A percentile compares a stretch with the other conserved stretches of the same genome.
phyloP scores from a whole-genome alignment of 495 filamentous ascomycete genomes.

The Aspergillus heteromorphus region DNA sequence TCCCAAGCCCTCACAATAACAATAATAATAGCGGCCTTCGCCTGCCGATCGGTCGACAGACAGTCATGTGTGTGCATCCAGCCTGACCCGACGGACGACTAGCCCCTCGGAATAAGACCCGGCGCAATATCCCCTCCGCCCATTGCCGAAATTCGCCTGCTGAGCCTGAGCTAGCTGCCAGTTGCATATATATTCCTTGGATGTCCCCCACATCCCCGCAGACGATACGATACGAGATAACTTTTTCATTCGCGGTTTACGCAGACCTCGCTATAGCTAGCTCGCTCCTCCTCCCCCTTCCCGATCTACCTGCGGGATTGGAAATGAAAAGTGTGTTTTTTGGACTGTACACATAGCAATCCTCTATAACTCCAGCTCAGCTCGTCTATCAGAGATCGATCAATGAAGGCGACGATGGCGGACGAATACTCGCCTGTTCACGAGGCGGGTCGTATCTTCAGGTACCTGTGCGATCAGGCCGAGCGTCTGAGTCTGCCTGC shows the following conservation, averaged over 20 bases:
- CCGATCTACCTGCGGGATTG: too few relatives aligned
- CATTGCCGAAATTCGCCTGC: background rate
- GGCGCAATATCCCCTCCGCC: background rate
- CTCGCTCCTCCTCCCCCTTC: too few relatives aligned
- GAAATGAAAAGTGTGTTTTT: background rate
- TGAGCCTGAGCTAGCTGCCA: too few relatives aligned
- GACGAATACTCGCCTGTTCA: conserved; percentile 33
- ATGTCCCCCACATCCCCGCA: background rate
- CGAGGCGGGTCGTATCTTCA: conserved; percentile 41
- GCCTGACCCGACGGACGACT: conserved; percentile 7
- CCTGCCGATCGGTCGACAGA: conserved; percentile 5
- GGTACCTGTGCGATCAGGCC: conserved; percentile 34
- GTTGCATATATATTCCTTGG: background rate
- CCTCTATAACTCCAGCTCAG: too few relatives aligned
- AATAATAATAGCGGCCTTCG: background rate
- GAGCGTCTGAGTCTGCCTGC: conserved; percentile 34
- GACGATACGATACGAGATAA: too few relatives aligned
- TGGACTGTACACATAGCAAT: background rate
- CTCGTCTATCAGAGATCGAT: background rate
- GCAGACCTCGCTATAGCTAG: too few relatives aligned
- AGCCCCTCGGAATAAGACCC: conserved; percentile 12
- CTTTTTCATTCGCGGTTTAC: background rate
- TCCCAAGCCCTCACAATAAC: background rate
- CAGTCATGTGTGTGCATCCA: conserved; percentile 6
- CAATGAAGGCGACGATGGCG: background rate